Percentiles rank a stretch among this genome's conserved stretches.
phyloP scores from a whole-genome alignment of 768 basidiomycete genomes.

The Solioccasus polychromus region DNA sequence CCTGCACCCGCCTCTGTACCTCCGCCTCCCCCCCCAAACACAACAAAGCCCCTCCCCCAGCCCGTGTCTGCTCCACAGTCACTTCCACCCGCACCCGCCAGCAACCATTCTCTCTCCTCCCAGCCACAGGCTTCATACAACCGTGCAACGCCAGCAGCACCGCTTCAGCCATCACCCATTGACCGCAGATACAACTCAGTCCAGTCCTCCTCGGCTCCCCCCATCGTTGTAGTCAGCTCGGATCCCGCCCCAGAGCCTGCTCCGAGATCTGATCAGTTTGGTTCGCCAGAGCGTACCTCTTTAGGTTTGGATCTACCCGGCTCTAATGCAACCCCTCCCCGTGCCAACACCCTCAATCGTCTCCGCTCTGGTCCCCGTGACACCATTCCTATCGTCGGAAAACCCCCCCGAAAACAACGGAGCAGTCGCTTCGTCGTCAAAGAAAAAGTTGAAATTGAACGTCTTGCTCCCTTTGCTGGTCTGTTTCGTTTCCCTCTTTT shows the following conservation, averaged over 20 bases:
- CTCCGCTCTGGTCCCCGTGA: slow-evolving; percentile 87
- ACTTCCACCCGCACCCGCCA: slow-evolving; percentile 36
- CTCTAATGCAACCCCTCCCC: slow-evolving; percentile 53
- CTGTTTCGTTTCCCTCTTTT: slow-evolving; percentile 6
- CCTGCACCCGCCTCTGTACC: slow-evolving; percentile 39
- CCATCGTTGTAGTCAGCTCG: slow-evolving; percentile 84
- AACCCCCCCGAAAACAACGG: slow-evolving; percentile 95
- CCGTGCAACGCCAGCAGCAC: slow-evolving; percentile 42
- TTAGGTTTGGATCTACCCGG: slow-evolving; percentile 45
- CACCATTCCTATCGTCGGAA: slow-evolving; percentile 94
- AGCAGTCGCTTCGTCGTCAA: slow-evolving; percentile 96
- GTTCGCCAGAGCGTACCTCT: slow-evolving; percentile 48
- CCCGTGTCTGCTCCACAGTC: slow-evolving; percentile 40
- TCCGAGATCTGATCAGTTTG: slow-evolving; percentile 41
- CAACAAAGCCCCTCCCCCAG: slow-evolving; percentile 61
- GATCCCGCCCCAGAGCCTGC: slow-evolving; percentile 53
- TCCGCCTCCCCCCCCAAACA: slow-evolving; percentile 63
- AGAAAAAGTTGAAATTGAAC: slow-evolving; percentile 95
- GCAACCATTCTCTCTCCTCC: slow-evolving; percentile 40
- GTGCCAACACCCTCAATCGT: slow-evolving; percentile 66
- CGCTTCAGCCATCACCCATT: slow-evolving; percentile 37
- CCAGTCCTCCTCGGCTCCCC: slow-evolving; percentile 57
- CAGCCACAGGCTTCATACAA: slow-evolving; percentile 40
- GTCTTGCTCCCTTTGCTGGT: slow-evolving; percentile 89
- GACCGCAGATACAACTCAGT: slow-evolving; percentile 56